Conservation (phyloP, 177 flowering plant genomes). For the Telopea speciosissima region DNA sequence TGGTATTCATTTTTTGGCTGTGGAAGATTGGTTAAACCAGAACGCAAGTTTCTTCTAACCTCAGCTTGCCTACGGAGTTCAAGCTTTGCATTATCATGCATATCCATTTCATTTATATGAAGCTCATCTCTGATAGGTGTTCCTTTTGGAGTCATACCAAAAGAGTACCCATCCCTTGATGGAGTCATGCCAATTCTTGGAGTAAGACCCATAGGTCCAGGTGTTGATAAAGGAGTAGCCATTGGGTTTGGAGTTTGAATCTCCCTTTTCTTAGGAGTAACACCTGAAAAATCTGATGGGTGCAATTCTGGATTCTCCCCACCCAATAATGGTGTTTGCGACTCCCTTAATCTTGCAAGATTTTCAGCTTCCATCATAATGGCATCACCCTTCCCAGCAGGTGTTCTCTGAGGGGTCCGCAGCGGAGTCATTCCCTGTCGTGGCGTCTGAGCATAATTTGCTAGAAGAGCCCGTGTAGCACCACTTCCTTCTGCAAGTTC, state of each 20-base stretch:
- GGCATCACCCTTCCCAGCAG: conserved; percentile 91
- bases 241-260: conserved; percentile 86
- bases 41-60: conserved; percentile 58
- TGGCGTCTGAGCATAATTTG: conserved; percentile 83
- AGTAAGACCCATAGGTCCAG: conserved; percentile 66
- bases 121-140: conserved; percentile 94
- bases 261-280: conserved; percentile 85
- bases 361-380: conserved; percentile 99
- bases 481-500: conserved; percentile 81
- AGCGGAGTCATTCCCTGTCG: conserved; percentile 75
- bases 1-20: conserved; percentile 95
- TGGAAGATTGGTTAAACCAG: conserved; percentile 71
- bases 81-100: conserved; percentile 61
- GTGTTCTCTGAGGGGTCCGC: conserved; percentile 94
- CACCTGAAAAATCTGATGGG: conserved; percentile 97
- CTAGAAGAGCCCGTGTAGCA: conserved; percentile 91
- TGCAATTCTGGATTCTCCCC: conserved; percentile 97
- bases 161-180: conserved; percentile 66
- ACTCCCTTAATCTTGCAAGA: conserved; percentile 80
- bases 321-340: conserved; percentile 92
- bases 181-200: conserved; percentile 94
- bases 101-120: conserved; percentile 81
- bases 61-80: conserved; percentile 74
- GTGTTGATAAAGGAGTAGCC: conserved; percentile 78
- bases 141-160: conserved; percentile 79